Base-by-base conservation (phyloP, 1,284 basidiomycete species). In the Moesziomyces sp. region DNA sequence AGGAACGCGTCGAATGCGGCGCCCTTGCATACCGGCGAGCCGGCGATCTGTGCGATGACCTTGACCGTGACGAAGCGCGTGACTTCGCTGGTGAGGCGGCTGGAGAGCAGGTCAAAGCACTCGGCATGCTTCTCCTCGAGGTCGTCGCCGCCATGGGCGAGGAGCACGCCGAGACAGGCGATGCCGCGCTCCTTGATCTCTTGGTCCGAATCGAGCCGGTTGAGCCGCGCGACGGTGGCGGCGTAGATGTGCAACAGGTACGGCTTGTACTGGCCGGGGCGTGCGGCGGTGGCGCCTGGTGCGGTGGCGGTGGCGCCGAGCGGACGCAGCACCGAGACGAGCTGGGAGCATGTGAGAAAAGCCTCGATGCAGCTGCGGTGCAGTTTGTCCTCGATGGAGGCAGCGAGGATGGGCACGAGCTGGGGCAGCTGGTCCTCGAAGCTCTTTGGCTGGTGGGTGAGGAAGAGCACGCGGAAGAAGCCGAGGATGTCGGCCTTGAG, bases 121-220 rank as follows among this genome's bases (percentile, higher is more conserved):
- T 80, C 77, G 4, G 75, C 57, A 49, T 85, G 84, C 44, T 77
- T 66, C n/a, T 86, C 83, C 0, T 80, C 75, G 16, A 88, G 78
- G 18, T 89, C 86, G 53, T 94, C 93, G 0, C 92, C 91, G 11
- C 93, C 93, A 72, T 90, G 90, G 40, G 93, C 88, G 88, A 97
- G 92, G 5, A 98, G 85, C 78, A 93, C 91, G 1, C 92, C 93
- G 40, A 97, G 88, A 46, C 89, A 90, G 35, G 91, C 89, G 78
- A 98, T 91, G 0, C 93, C 93, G 70, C 89, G 90, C 40, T 89
- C 88, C 44, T 93, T 90, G 35, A 99, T 93, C 73, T 97, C 94
- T 13, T 93, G 90, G 83, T 98, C 96, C 5, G 94, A 93, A 70
- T 93, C 92, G 63, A 91, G 89, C 53, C 89, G 91, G 52, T 87